phyloP scores from a whole-genome alignment of 1,284 basidiomycete species.

The Melanopsichium pennsylvanicum region DNA sequence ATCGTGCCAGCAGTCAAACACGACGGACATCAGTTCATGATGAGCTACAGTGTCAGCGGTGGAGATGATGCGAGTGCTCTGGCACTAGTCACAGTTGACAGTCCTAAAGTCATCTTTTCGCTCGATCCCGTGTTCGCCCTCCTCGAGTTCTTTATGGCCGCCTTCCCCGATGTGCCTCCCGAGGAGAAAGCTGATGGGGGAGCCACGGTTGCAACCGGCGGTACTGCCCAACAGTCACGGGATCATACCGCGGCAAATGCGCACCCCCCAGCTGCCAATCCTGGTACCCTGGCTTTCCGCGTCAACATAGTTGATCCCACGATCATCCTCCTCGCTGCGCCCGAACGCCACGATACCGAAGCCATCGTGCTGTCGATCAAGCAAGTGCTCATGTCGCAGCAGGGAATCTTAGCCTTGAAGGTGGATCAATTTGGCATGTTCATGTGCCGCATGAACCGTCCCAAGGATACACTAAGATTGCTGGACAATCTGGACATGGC shows the following conservation, averaged over 20 bases:
- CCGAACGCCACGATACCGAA: slow-evolving; percentile 80
- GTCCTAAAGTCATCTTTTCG: slow-evolving; percentile 91
- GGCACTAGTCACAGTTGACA: slow-evolving; percentile 87
- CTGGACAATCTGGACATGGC: slow-evolving; percentile 92
- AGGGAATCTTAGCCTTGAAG: slow-evolving; percentile 85
- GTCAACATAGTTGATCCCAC: slow-evolving; percentile 92
- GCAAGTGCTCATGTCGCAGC: slow-evolving; percentile 89
- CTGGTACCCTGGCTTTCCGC: slow-evolving; percentile 72
- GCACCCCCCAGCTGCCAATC: no score
- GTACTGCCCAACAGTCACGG: no score
- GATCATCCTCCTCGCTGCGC: slow-evolving; percentile 86
- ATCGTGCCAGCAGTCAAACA: slow-evolving; percentile 92
- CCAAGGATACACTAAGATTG: slow-evolving; percentile 85
- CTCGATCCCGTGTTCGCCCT: slow-evolving; percentile 90
- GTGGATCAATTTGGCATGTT: slow-evolving; percentile 91
- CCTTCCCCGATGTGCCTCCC: slow-evolving; percentile 67
- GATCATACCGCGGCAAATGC: slow-evolving; percentile 1
- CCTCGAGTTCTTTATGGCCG: slow-evolving; percentile 81
- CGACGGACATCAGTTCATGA: slow-evolving; percentile 91
- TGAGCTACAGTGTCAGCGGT: slow-evolving; percentile 81
- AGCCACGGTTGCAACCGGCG: slow-evolving; percentile 6
- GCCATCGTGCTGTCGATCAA: slow-evolving; percentile 86
- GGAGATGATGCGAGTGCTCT: slow-evolving; percentile 73
- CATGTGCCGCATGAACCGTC: slow-evolving; percentile 82
- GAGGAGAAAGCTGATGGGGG: slow-evolving; percentile 1